Evolutionary conservation across 495 filamentous ascomycete genomes (phyloP).

Genomic region (Trichocladium antarcticum): DNA sequence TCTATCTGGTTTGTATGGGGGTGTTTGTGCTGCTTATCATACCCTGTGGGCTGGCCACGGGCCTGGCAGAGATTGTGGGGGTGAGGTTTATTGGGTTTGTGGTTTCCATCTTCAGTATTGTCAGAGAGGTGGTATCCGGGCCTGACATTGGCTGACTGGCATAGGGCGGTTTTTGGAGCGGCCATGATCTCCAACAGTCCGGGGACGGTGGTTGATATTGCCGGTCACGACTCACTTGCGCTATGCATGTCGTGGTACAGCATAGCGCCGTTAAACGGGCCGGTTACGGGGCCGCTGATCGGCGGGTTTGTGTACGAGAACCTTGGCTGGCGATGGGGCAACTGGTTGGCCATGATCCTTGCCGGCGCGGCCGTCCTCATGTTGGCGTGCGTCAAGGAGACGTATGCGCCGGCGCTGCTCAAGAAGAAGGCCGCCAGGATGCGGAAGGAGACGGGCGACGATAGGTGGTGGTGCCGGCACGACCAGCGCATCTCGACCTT

Average conservation of each 20-base stretch:
- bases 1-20: slow-evolving; percentile 54
- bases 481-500: slow-evolving; percentile 46
- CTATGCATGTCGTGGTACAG: slow-evolving; percentile 64
- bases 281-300: slow-evolving; percentile 52
- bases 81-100: slow-evolving; percentile 55
- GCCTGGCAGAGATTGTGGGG: slow-evolving; percentile 52
- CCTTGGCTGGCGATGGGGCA: slow-evolving; percentile 74
- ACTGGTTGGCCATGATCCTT: slow-evolving; percentile 69
- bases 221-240: slow-evolving; percentile 55
- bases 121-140: not conserved
- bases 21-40: slow-evolving; percentile 58
- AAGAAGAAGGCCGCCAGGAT: slow-evolving; percentile 53
- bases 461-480: slow-evolving; percentile 66
- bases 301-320: slow-evolving; percentile 68
- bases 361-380: slow-evolving; percentile 44
- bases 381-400: slow-evolving; percentile 53
- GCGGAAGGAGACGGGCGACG: slow-evolving; percentile 65
- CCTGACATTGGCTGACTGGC: slow-evolving; percentile 5
- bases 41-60: slow-evolving; percentile 57
- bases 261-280: slow-evolving; percentile 71
- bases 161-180: slow-evolving; percentile 59
- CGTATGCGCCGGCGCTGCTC: slow-evolving; percentile 66
- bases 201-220: slow-evolving; percentile 73
- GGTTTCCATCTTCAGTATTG: not conserved
- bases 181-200: slow-evolving; percentile 74